Evolutionary conservation across 2,329 filamentous ascomycete species (phyloP), one percentile per base, ranked within the genome.

Genomic region (Claviceps cyperi): DNA sequence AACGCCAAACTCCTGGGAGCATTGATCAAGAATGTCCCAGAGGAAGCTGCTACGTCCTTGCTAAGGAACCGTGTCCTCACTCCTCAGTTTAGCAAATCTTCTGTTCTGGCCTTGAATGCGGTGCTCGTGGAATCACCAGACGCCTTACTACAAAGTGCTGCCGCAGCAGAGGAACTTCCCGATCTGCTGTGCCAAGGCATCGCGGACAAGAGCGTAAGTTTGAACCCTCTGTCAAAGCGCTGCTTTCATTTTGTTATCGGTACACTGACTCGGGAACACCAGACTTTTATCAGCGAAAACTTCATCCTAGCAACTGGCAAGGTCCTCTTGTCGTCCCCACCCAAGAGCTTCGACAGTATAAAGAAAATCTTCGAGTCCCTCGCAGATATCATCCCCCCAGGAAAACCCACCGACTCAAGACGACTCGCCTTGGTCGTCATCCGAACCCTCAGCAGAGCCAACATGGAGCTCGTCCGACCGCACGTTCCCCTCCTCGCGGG

Each of bases 1-100:
- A 89, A 94, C 60, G 89, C 92, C 28, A 89, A 86, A 62, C 77
- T 98, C 15, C 77, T 98, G 14, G 91, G 90, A 47, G 89, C 88
- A 2, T 76, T 98, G 48, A 83, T 96, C 59, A 91, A 89, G 69
- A 89, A 90, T 54, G 77, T 97, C 6, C 81, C 88, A 0, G 67
- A 76, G 32, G 85, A 94, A 14, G 78, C 78, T 52, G 85, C 87
- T 2, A 65, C 70, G 15, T 60, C 60, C 14, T 60, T 79, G 50
- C 66, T 78, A 48, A 85, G 81, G 69, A 83, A 82, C 58, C 81
- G 91, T 22, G 85, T 92, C n/a, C 74, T 95, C 47, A 84, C 84
- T 5, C 75, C 79, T 7, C 77, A 89, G 52, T 83, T 86, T 59
- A 90, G 74, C 56, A 83, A 83, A 58, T 76, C 87, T 0, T 94